A percentile compares a stretch with the other conserved stretches of the same genome.
Conservation (phyloP, 1,284 basidiomycete genomes). For the Ceratobasidium theobromae region DNA sequence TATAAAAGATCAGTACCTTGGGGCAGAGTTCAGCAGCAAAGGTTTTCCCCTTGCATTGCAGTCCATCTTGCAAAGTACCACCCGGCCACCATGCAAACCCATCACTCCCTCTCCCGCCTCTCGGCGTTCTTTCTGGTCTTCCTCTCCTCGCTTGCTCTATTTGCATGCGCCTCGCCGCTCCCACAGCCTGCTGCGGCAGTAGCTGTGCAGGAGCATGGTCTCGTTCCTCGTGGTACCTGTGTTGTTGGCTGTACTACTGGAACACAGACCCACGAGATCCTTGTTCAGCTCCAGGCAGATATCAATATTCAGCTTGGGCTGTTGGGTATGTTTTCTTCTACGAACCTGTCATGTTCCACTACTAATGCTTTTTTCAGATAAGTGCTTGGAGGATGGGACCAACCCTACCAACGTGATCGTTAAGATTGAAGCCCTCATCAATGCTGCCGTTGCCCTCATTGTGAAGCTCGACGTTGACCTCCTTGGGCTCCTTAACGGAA, state of each 20-base stretch:
- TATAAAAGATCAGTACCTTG: conserved; percentile 10
- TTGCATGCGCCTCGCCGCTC: conserved; percentile 21
- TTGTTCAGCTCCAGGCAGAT: conserved; percentile 9
- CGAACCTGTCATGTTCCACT: neutral
- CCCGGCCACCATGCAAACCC: conserved; percentile 9
- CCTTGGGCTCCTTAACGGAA: conserved; percentile 23
- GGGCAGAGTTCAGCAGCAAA: conserved; percentile 9
- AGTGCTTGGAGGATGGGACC: conserved; percentile 10
- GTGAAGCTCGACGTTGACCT: conserved; percentile 25
- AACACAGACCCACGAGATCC: conserved; percentile 2
- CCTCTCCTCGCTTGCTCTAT: conserved; percentile 13
- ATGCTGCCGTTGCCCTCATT: neutral
- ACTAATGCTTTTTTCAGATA: neutral
- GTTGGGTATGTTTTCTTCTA: neutral
- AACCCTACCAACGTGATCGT: conserved; percentile 2
- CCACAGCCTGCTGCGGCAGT: neutral
- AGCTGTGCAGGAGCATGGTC: conserved; percentile 10
- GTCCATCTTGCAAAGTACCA: neutral
- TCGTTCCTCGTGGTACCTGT: conserved; percentile 24
- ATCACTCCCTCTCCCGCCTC: conserved; percentile 7
- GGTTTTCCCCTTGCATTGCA: conserved; percentile 13
- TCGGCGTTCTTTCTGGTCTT: conserved; percentile 9
- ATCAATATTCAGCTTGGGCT: conserved; percentile 7
- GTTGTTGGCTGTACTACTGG: conserved; percentile 6
- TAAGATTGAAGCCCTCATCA: conserved; percentile 21